Conservation (phyloP, 2,329 filamentous ascomycete species). For the Arthroderma uncinatum region DNA sequence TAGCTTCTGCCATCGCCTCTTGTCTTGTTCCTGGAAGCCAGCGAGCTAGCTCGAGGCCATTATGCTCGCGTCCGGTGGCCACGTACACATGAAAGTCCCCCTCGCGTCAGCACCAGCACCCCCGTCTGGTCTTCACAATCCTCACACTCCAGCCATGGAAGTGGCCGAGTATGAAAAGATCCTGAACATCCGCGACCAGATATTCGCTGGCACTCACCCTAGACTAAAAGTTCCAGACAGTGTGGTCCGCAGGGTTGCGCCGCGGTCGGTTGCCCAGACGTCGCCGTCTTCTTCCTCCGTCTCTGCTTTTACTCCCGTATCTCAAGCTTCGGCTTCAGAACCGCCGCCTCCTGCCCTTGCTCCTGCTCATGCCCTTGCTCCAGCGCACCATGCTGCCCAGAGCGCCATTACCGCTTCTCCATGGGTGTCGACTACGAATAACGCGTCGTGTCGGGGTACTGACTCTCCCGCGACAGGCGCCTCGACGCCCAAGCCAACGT, state of each 20-base stretch:
- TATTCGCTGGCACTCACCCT: constrained; percentile 61
- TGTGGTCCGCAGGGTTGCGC: constrained; percentile 35
- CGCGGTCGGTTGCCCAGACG: constrained; percentile 24
- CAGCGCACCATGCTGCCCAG: constrained; percentile 4
- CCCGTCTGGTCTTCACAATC: neutral
- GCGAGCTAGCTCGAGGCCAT: neutral
- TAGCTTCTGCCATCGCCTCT: neutral
- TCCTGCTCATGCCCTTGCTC: neutral
- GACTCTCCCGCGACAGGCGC: constrained; percentile 17
- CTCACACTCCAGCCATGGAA: constrained; percentile 41
- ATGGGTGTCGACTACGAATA: constrained; percentile 13
- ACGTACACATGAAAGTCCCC: neutral
- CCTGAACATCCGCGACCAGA: constrained; percentile 64
- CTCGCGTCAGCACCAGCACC: neutral
- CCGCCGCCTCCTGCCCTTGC: neutral
- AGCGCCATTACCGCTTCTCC: constrained; percentile 14
- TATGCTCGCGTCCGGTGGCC: neutral
- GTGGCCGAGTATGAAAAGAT: constrained; percentile 67
- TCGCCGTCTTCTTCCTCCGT: constrained; percentile 21
- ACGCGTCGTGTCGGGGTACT: constrained; percentile 10
- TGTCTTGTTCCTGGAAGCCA: neutral
- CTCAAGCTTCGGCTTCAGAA: constrained; percentile 5
- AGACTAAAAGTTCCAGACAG: constrained; percentile 48
- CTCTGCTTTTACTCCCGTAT: neutral
- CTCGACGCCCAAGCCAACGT: constrained; percentile 39